Evolutionary conservation across 441 rosid genomes (phyloP), one percentile per base, ranked within the genome.

Genomic region (Euphorbia celastroides): DNA sequence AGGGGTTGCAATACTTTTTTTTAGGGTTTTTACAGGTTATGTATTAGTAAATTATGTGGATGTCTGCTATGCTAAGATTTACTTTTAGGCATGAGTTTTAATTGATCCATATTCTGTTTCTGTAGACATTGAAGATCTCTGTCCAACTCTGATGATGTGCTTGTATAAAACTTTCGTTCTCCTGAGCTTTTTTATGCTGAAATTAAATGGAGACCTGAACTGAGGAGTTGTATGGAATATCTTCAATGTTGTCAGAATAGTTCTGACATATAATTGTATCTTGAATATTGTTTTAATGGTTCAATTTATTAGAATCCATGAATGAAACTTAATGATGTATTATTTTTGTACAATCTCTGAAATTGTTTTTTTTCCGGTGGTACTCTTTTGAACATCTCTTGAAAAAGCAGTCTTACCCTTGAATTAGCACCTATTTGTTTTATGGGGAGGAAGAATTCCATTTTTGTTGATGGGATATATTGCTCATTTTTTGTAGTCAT

Each of bases 201-300:
- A 69, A 74, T 27, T 13, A 31, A 41, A 12, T 74, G 81, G 81
- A 78, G 81, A 79, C 79, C 84, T 81, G 82, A 80, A 57, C 82
- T 84, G 80, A 78, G 67, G 86, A 57, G 78, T 70, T 42, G 7
- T 52, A 23, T 10, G 16, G 25, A 36, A 32, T 74, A 63, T 63
- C 57, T 60, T 56, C 62, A 14, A 12, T 34, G 32, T 54, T 60
- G 11, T 25, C 60, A 11, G 7, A 17, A 2, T 25, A 16, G 30
- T 69, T 19, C 0, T 46, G 7, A 44, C 34, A 3, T 3, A 16
- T 11, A 57, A 13, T 67, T 59, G 42, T n/a, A 14, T 27, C 23
- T 27, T 46, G 38, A 1, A 32, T n/a, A 44, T 7, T 30, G 20
- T 11, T 3, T 1, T 7, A 38, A 38, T 38, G 5, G 44, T 38